Base-by-base conservation (phyloP, 2,329 filamentous ascomycete species). In the Beauveria sp. region DNA sequence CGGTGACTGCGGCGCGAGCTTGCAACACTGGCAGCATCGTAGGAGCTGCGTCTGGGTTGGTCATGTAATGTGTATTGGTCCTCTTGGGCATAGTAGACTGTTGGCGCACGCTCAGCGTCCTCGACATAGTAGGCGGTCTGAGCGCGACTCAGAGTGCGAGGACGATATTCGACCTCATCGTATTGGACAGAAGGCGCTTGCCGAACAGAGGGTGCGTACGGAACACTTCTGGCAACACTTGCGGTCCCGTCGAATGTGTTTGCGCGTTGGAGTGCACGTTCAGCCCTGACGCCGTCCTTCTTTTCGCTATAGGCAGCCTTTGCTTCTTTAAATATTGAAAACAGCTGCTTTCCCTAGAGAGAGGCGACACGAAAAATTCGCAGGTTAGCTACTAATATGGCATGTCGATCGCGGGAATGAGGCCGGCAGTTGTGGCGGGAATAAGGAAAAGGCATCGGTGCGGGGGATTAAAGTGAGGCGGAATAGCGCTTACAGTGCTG, bases 321-420 rank as follows among this genome's bases (percentile, higher is more conserved):
- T 65, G 93, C 93, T 72, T 97, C 92, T 73, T 91, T 96, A 81
- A 96, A 96, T 71, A 97, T 88, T 72, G 87, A 88, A 70, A 96
- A 84, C 26, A 98, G 80, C 69, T 96, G 90, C 77, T 96, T 96
- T 71, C 91, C 91, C 91, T 96, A 70, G 62, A 50, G 5, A 34
- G 50, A 40, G 22, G 28, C 38, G 12, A 16, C 1, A 3, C 5
- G 34, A 24, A 45, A 46, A 14, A 31, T 43, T 34, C 22, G 31
- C 31, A 49, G 45, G 57, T 60, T 52, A 60, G 57, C 48, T 58
- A 56, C 54, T 28, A 38, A 48, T 56, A 28, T n/a, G 54, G 54
- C 26, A 56, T 56, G 54, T 43, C 42, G 53, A 56, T 56, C n/a
- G 53, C 34, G 18, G 31, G 8, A 48, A 22, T 14, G 20, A 26